Percentiles rank a stretch among this genome's conserved stretches.
Conservation (phyloP, 345 rosid species). For the Linum tenue region DNA sequence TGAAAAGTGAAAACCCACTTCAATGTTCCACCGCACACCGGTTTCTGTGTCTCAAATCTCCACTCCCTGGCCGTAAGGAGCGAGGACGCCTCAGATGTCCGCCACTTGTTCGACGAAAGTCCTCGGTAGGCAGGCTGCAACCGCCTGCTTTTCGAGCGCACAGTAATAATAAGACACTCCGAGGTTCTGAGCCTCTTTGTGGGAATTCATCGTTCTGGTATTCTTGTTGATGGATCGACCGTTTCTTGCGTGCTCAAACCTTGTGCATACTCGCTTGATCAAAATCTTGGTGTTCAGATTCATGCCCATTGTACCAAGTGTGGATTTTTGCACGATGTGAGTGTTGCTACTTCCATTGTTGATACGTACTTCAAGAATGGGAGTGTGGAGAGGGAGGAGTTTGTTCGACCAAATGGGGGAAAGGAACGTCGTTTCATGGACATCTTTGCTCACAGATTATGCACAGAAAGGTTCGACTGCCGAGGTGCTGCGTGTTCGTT, state of each 20-base stretch:
- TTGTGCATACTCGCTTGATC: slow-evolving; percentile 43
- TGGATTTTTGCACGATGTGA: slow-evolving; percentile 49
- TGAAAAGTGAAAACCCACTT: no score
- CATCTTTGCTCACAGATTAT: slow-evolving; percentile 66
- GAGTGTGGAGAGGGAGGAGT: slow-evolving; percentile 43
- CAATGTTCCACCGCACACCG: no score
- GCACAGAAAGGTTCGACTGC: slow-evolving; percentile 35
- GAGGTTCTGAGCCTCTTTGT: slow-evolving; percentile 46
- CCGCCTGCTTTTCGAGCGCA: slow-evolving; percentile 39
- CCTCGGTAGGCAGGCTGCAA: slow-evolving; percentile 25
- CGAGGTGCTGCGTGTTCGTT: slow-evolving; percentile 40
- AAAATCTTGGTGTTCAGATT: slow-evolving; percentile 46
- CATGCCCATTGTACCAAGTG: slow-evolving; percentile 50
- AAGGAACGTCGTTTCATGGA: slow-evolving; percentile 83
- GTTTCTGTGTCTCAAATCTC: no score
- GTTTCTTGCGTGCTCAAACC: slow-evolving; percentile 62
- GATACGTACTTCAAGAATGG: slow-evolving; percentile 64
- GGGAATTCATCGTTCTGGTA: slow-evolving; percentile 40
- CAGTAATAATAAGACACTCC: slow-evolving; percentile 40
- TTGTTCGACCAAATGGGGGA: slow-evolving; percentile 54
- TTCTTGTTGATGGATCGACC: slow-evolving; percentile 40
- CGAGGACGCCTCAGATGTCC: not conserved
- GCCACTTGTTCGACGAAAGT: slow-evolving; percentile 36
- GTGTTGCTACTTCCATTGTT: slow-evolving; percentile 72
- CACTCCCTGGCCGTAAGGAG: not conserved